Evolutionary conservation across 2,329 filamentous ascomycete species (phyloP), one percentile per base, ranked within the genome.

Genomic region (Epichloe sylvatica): DNA sequence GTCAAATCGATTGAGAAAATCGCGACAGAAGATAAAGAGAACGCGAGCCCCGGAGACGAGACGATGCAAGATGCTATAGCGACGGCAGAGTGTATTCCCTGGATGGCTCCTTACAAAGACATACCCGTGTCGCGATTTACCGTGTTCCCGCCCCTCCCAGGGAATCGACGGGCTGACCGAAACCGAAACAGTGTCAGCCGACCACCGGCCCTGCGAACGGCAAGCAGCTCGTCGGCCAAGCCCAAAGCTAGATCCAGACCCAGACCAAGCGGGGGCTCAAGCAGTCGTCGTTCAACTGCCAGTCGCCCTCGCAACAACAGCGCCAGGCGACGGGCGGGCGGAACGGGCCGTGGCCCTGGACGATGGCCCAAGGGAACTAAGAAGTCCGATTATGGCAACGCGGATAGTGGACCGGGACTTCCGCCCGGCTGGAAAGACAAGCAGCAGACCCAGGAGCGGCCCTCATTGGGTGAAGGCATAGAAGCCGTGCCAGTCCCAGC

Each of bases 81-180:
- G 19, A 17, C 15, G 2, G 54, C 51, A 2, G 61, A 65, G 25
- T 39, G 46, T 7, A 60, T 64, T 7, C 59, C 66, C 39, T 80
- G 77, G 77, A 60, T 62, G 11, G 57, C 62, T 3, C 61, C 69
- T 2, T 80, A 81, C 58, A 67, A 67, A 13, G 65, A 70, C 45
- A 84, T 92, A 25, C 84, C 85, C 3, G 71, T 80, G 0, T 80
- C 73, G 2, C 78, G 86, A 35, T 94, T 88, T 63, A 83, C 89
- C 57, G 79, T 92, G 39, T 91, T 86, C 59, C 87, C 87, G 8
- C 78, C 83, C 0, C 67, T 84, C 8, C 69, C 68, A 11, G 66
- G 67, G 1, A 66, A 70, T 47, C 72, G 77, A 21, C 70, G 76
- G 6, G 60, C 65, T 15, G 73, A 73, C 42, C 69, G 75, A 15